phyloP scores from a whole-genome alignment of 257 asterid genomes.

The Hygrophila difformis region DNA sequence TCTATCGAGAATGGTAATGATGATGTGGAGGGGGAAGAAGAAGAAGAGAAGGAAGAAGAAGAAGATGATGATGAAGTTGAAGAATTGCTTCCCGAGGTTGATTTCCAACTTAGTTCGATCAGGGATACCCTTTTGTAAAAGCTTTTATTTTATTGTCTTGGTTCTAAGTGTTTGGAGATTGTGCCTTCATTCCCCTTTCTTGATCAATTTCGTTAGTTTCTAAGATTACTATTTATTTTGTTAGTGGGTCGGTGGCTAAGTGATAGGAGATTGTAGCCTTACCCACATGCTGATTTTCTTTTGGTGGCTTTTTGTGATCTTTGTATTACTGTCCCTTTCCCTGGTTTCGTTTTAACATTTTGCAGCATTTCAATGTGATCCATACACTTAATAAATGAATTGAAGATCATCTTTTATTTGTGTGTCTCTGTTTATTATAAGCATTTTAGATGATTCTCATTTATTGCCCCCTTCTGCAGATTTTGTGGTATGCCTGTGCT shows the following conservation, averaged over 20 bases:
- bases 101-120: conserved; percentile 10
- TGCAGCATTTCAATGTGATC: conserved; percentile 2
- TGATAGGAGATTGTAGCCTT: not conserved
- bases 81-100: conserved; percentile 43
- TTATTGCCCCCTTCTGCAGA: not conserved
- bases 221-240: not conserved
- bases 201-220: conserved; percentile 17
- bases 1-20: conserved; percentile 24
- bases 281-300: not conserved
- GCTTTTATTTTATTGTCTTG: not conserved
- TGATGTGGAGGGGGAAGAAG: conserved; percentile 24
- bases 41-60: conserved; percentile 23
- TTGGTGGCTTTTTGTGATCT: too few species aligned
- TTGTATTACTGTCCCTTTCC: not conserved
- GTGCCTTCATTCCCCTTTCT: conserved; percentile 11
- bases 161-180: not conserved
- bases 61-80: too few species aligned
- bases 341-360: not conserved
- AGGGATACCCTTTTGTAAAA: not conserved
- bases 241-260: not conserved
- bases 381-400: too few species aligned
- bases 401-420: not conserved
- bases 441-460: not conserved
- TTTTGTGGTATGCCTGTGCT: not conserved
- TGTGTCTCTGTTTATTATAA: too few species aligned